Evolutionary conservation across 495 filamentous ascomycete species (phyloP), one percentile per base, ranked within the genome.

Genomic region (Friedmanniomyces endolithicus): DNA sequence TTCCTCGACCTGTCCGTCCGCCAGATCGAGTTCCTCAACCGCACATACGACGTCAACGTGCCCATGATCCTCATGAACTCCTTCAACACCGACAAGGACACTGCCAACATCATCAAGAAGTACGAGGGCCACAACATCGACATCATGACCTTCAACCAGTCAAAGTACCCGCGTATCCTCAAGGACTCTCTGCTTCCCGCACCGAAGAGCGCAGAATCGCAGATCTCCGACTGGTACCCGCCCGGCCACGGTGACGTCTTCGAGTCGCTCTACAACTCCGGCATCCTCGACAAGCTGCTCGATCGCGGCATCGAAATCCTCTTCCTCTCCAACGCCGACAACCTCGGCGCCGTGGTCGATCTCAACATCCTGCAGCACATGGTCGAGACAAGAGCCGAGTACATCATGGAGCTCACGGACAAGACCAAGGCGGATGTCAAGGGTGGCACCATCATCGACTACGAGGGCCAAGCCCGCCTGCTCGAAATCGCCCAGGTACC

Each of bases 381-480:
- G 94, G 86, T 90, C 19, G 85, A 96, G 80, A 86, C 87, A 62
- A 75, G 89, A 58, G 75, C 90, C 34, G 92, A 99, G 73, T 99
- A 99, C 79, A 88, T 99, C 69, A 99, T 99, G 92, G 92, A 99
- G 73, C 74, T 99, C 72, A 99, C 92, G 59, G 94, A 97, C 77
- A 99, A 99, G 89, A 99, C 92, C 70, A 99, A 99, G 86, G 92
- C 92, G 55, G 92, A 99, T 66, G 92, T 99, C 71, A 99, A 99
- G 84, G 92, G 92, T 83, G 92, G 92, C 75, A 99, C 92, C 67
- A 99, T 99, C 75, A 99, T 99, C 68, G 89, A 99, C 76, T 94
- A 95, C 72, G 92, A 99, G 66, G 90, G 89, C 64, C 87, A 86
- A 56, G 92, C 88, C 61, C 89, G 92, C 64, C 83, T 99, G 37